Base-by-base conservation (phyloP, 371 early-diverging fungal species). In the Mortierella polycephala region DNA sequence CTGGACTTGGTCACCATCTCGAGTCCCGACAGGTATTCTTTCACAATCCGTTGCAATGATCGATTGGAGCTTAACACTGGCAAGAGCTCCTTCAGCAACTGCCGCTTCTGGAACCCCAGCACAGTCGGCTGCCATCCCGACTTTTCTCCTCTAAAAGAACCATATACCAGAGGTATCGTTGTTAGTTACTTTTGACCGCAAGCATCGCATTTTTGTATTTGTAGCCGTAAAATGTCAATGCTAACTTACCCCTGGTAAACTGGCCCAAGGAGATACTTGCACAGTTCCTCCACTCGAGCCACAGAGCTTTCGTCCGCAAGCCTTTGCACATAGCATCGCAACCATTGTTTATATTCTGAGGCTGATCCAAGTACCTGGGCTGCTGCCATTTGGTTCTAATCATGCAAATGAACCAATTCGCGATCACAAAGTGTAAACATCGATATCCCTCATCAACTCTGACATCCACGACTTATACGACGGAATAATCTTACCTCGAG, bases 221-320 rank as follows among this genome's bases (percentile, higher is more conserved):
- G 30, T 39, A 20, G n/a, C 12, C 57, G 30, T 37, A 53, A 51
- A 7, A 20, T 23, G 16, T 12, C 42, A n/a, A 16, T 3, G 8
- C 18, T n/a, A 39, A 9, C 60, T 57, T 73, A 74, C 74, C 81
- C 74, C 45, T 74, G 64, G 41, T 83, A 87, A 16, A 86, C 82
- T 30, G 91, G 91, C 1, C 91, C 94, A 16, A 87, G 73, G 41
- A 94, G 67, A 71, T 88, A 89, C 67, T 89, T 87, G 75, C 93
- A 93, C n/a, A 95, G 69, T 67, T 93, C 94, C 58, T 87, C 83
- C 11, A 86, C 86, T 49, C 90, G 91, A 0, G 83, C 79, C 42
- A 87, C 83, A 13, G 86, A 85, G 55, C 88, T 87, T 60, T 91
- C 93, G 56, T 90, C 88, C 7, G 93, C 85, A 40, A 95, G 75